A percentile compares a stretch with the other conserved stretches of the same genome.
These are phyloP conservation scores for Rhynchosporium secalis DNA, from an alignment of 2,329 filamentous ascomycete species.

Conservation along the genomic window DNA sequence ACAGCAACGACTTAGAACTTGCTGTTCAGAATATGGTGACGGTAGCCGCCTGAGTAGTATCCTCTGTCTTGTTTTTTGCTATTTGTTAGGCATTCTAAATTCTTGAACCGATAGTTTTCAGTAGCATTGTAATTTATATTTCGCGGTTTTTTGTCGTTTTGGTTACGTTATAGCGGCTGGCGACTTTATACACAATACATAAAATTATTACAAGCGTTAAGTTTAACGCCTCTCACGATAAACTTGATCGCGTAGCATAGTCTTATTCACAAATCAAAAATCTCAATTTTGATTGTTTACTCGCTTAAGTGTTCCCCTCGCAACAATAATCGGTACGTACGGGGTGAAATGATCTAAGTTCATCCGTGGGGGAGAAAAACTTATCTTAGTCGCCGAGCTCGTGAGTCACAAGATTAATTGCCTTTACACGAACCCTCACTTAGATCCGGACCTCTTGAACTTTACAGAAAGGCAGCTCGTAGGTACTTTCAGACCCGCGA, in stretches of 20 bases:
- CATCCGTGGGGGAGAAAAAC: too few species aligned
- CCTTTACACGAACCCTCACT: too few species aligned
- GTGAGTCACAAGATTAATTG: too few species aligned
- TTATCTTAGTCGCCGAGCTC: too few species aligned
- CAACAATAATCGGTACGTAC: too few species aligned
- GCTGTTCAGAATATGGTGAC: neutral
- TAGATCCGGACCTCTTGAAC: too few species aligned
- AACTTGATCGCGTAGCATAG: too few species aligned
- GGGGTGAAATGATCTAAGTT: too few species aligned
- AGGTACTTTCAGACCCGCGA: too few species aligned
- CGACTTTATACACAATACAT: neutral
- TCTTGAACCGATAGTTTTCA: neutral
- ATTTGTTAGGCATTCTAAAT: neutral
- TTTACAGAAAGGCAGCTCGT: too few species aligned
- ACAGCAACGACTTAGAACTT: neutral
- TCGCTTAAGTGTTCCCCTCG: neutral
- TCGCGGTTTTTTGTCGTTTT: neutral
- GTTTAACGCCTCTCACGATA: neutral
- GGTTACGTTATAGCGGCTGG: neutral
- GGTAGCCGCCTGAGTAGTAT: neutral
- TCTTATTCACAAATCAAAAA: neutral
- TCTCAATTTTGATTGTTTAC: slow-evolving; percentile 1
- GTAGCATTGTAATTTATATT: neutral
- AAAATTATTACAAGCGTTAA: neutral
- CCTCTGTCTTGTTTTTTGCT: neutral